phyloP scores from a whole-genome alignment of 352 stramenopile species.

The Phytophthora megakarya region DNA sequence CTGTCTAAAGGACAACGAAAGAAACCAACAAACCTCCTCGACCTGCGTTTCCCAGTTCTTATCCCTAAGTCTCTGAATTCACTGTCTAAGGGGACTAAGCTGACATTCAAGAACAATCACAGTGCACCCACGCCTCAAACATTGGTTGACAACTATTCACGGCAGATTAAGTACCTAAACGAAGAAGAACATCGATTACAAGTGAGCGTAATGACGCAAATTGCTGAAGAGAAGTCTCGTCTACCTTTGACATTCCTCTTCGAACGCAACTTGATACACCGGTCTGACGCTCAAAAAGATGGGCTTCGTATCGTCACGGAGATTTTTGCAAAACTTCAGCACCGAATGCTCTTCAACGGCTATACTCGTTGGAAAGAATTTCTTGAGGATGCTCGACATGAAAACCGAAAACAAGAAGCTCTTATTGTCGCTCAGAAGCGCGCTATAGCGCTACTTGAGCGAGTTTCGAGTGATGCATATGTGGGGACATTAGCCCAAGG shows the following conservation, averaged over 20 bases:
- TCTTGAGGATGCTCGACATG: conserved; percentile 7
- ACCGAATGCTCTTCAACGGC: conserved; percentile 51
- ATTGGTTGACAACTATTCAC: conserved; percentile 19
- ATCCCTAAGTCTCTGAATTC: not conserved
- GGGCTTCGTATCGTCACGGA: conserved; percentile 54
- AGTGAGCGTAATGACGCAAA: conserved; percentile 41
- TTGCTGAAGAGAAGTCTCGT: conserved; percentile 58
- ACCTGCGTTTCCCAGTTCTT: conserved; percentile 28
- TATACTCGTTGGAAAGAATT: conserved; percentile 52
- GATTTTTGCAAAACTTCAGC: conserved; percentile 77
- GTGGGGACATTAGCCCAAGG: conserved; percentile 47
- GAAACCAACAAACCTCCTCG: conserved; percentile 16
- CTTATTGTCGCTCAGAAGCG: conserved; percentile 35
- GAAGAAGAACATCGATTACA: conserved; percentile 39
- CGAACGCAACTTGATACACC: conserved; percentile 60
- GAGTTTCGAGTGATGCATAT: conserved; percentile 61
- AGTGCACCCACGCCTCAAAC: not conserved
- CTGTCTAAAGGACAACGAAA: conserved; percentile 16
- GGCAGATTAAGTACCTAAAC: conserved; percentile 16
- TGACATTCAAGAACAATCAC: not conserved
- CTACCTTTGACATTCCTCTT: conserved; percentile 79
- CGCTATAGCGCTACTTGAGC: conserved; percentile 57
- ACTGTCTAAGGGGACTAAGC: not conserved
- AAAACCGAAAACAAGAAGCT: conserved; percentile 35
- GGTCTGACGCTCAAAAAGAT: conserved; percentile 61